These are phyloP conservation scores for Boletus fagicola DNA, from an alignment of 768 basidiomycete genomes.

Conservation along the genomic window DNA sequence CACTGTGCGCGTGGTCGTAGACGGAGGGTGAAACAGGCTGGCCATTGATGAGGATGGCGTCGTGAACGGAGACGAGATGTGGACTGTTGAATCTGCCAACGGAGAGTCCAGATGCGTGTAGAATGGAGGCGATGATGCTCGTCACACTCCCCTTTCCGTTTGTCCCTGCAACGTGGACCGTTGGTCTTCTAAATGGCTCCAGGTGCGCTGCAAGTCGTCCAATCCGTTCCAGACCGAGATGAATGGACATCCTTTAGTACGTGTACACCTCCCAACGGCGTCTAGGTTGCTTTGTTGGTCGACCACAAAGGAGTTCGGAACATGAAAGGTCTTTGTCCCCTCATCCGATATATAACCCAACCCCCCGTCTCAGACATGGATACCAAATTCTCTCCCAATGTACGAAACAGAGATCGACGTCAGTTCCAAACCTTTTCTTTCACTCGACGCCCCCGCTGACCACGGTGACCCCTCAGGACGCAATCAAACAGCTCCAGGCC, in stretches of 20 bases:
- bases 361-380: background rate
- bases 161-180: constrained; percentile 90
- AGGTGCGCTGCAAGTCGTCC: constrained; percentile 50
- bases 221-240: constrained; percentile 64
- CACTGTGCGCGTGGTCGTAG: constrained; percentile 47
- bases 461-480: constrained; percentile 10
- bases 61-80: constrained; percentile 75
- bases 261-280: background rate
- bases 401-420: constrained; percentile 21
- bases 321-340: background rate
- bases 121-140: constrained; percentile 74
- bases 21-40: constrained; percentile 44
- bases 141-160: constrained; percentile 98
- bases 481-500: constrained; percentile 19
- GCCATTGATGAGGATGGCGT: constrained; percentile 72
- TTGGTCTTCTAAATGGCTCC: constrained; percentile 69
- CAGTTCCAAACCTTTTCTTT: background rate
- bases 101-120: constrained; percentile 51
- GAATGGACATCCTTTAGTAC: constrained; percentile 53
- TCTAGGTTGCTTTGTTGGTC: background rate
- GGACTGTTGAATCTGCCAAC: constrained; percentile 92
- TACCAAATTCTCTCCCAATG: constrained; percentile 10
- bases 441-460: background rate
- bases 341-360: background rate
- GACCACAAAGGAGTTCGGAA: background rate